phyloP scores from a whole-genome alignment of 176 grass and related monocot genomes.

The Musa schizocarpa region DNA sequence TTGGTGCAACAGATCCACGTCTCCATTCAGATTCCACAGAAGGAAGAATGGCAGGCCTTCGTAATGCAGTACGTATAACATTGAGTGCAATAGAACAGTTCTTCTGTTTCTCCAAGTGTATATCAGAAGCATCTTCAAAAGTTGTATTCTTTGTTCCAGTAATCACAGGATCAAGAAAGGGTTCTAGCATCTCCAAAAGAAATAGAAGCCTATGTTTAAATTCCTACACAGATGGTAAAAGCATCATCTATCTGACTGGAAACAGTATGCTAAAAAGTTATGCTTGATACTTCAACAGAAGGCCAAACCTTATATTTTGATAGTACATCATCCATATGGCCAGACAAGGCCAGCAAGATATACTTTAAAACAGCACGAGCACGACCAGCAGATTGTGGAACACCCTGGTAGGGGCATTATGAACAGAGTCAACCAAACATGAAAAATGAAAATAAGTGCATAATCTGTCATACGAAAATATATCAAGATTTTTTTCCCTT shows the following conservation, averaged over 20 bases:
- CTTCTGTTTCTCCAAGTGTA: conserved; percentile 58
- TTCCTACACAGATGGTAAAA: conserved; percentile 43
- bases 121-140: conserved; percentile 51
- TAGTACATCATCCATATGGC: conserved; percentile 82
- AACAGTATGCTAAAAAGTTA: neutral
- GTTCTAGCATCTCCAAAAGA: conserved; percentile 91
- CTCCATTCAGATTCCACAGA: conserved; percentile 88
- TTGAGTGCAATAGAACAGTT: conserved; percentile 56
- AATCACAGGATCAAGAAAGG: conserved; percentile 63
- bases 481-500: neutral
- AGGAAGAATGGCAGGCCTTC: conserved; percentile 62
- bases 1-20: conserved; percentile 56
- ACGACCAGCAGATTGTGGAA: conserved; percentile 43
- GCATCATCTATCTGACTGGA: conserved; percentile 23
- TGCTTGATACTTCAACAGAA: conserved; percentile 4
- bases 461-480: neutral
- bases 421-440: conserved; percentile 3
- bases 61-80: conserved; percentile 63
- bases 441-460: conserved; percentile 1
- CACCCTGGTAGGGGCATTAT: conserved; percentile 41
- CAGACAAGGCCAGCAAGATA: conserved; percentile 77
- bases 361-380: conserved; percentile 80
- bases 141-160: conserved; percentile 35
- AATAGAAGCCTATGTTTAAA: conserved; percentile 80
- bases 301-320: conserved; percentile 58